Conservation (phyloP, 2,329 filamentous ascomycete species). For the Monosporascus sp. region DNA sequence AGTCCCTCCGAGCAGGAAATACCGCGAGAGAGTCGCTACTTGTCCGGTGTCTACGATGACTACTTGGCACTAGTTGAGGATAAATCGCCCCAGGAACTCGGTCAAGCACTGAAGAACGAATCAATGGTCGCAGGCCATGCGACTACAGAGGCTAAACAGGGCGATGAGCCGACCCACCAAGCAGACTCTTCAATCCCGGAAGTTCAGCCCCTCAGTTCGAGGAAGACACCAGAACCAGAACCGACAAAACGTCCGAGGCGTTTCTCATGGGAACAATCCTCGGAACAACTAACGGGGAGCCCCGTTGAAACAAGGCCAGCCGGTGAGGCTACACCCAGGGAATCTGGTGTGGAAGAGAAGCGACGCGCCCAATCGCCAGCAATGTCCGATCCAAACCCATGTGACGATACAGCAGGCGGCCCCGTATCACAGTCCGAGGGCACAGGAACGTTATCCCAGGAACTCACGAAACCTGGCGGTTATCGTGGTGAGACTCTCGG, state of each 20-base stretch:
- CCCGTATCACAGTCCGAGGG: conserved; percentile 7
- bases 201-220: conserved; percentile 17
- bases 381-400: conserved; percentile 4
- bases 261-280: conserved; percentile 40
- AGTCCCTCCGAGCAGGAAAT: conserved; percentile 11
- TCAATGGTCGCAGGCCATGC: conserved; percentile 1
- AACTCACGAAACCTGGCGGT: conserved; percentile 15
- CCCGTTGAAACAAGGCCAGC: conserved; percentile 10
- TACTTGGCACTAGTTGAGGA: conserved; percentile 55
- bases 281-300: conserved; percentile 16
- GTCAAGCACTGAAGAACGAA: conserved; percentile 22
- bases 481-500: background rate
- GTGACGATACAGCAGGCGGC: background rate
- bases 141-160: background rate
- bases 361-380: background rate
- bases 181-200: conserved; percentile 7
- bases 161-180: background rate
- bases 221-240: conserved; percentile 8
- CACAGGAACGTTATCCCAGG: conserved; percentile 25
- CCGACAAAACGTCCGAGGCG: conserved; percentile 15
- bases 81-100: conserved; percentile 26
- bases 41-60: conserved; percentile 62
- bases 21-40: conserved; percentile 55
- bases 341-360: background rate
- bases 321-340: background rate